Base-by-base conservation (phyloP, 306 rosid genomes). In the Trifolium repens region DNA sequence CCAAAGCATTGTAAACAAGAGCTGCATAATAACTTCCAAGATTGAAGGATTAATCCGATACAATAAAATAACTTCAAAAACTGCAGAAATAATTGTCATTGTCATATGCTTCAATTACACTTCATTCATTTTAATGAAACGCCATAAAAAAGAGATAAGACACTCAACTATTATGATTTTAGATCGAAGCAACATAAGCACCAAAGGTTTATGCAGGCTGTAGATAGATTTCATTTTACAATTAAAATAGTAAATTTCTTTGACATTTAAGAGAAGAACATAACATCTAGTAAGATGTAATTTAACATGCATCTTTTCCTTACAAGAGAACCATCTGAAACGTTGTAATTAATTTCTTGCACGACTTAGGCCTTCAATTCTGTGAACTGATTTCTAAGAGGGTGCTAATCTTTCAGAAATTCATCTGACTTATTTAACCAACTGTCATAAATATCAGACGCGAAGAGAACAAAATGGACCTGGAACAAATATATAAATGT, bases 391-490 rank as follows among this genome's bases (percentile, higher is more conserved):
- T 66, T 47, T 26, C 57, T 27, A 37, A 52, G 66, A 24, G 42
- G 7, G 71, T 39, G 14, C 72, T 85, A 88, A 61, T 81, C 71
- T 70, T 82, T 63, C 78, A 90, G 82, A 86, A 89, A 78, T 78
- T 88, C 87, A 52, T 78, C 84, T 4, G 84, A 91, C 79, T 82
- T 89, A 43, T 82, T 83, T 83, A 89, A 47, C 96, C 96, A 93
- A 62, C 67, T 80, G 73, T 70, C 40, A 86, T 86, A 87, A 47
- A 85, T 78, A 53, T 93, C 94, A 9, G 90, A 81, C 1, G 55
- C 12, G 61, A 84, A 93, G 62, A 86, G 82, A 62, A 93, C 93
- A 76, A 90, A 90, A 83, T 93, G 98, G 30, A 90, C 89, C 98
- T 93, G 94, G 74, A 76, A 66, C 75, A 69, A 57, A 53, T 17